These are phyloP conservation scores for Penicillium silybi DNA, from an alignment of 495 filamentous ascomycete genomes.

Conservation along the genomic window DNA sequence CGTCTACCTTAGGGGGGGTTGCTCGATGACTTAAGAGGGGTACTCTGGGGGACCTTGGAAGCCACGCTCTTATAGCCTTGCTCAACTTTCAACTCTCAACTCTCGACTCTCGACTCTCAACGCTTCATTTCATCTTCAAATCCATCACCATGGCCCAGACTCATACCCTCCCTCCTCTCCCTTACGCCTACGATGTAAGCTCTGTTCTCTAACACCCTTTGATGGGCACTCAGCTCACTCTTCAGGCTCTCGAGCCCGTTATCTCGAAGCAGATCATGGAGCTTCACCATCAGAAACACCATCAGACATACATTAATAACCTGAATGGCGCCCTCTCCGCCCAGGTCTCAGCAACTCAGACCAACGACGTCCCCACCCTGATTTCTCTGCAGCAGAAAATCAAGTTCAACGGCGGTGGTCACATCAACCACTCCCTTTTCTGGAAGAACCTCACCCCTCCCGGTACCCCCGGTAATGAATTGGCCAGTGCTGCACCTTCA, in stretches of 20 bases:
- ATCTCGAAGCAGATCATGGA: conserved; percentile 98
- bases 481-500: conserved; percentile 50
- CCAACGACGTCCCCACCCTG: conserved; percentile 51
- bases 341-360: conserved; percentile 41
- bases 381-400: conserved; percentile 78
- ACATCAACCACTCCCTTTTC: conserved; percentile 90
- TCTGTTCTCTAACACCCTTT: not conserved
- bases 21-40: conserved; percentile 1
- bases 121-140: not conserved
- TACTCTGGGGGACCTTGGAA: conserved; percentile 17
- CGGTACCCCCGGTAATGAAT: conserved; percentile 58
- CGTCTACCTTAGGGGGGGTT: conserved; percentile 13
- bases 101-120: not conserved
- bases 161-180: conserved; percentile 38
- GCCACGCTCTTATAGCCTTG: not conserved
- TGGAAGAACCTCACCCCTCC: conserved; percentile 85
- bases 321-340: conserved; percentile 53
- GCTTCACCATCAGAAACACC: conserved; percentile 66
- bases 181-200: conserved; percentile 42
- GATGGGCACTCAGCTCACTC: conserved; percentile 1
- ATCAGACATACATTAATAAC: conserved; percentile 63
- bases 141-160: conserved; percentile 9
- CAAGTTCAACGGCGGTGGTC: conserved; percentile 93
- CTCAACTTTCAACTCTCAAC: not conserved
- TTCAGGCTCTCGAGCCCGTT: conserved; percentile 80